Base-by-base conservation (phyloP, 2,329 filamentous ascomycete species). In the Talaromyces amestolkiae region DNA sequence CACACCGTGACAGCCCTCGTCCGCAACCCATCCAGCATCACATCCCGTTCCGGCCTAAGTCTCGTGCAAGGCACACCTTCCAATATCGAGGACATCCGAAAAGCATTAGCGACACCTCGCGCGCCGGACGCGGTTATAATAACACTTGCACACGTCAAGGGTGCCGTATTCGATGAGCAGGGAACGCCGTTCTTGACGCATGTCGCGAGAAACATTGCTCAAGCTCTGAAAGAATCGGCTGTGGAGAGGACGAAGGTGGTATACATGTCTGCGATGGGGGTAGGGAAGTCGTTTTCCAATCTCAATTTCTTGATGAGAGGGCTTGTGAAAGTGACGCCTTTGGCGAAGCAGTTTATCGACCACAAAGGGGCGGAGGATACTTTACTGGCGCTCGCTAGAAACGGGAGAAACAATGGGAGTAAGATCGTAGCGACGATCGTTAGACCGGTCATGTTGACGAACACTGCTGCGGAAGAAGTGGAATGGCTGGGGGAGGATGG, bases 291-390 rank as follows among this genome's bases (percentile, higher is more conserved):
- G 5, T 63, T 63, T 45, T 33, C 60, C 5, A 51, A 49, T 9
- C 60, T 66, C 24, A 66, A 66, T 51, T 66, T 63, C 35, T n/a
- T 66, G 33, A 53, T 66, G 60, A 59, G 27, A 15, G 59, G 41
- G 2, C 41, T 56, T 6, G 64, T 66, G 7, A 51, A 47, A n/a
- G 43, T 56, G 5, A 58, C 64, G 3, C 60, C 64, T 13, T 47
- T 66, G 27, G 60, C 33, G 11, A 37, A n/a, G 7, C 54, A 63
- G 27, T 63, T 63, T 37, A 45, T 3, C 11, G 64, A 63, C 27
- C 64, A 66, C n/a, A 31, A 59, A 13, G 60, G 49, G 9, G 64
- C 64, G 7, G 64, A 63, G 19, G 35, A 59, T 37, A 9, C 45
- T 0, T 39, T 66, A 7, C 7, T 27, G 22, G 19, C 19, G 9